Evolutionary conservation across 2,329 filamentous ascomycete genomes (phyloP).

Genomic region (Aspergillus tamarii): DNA sequence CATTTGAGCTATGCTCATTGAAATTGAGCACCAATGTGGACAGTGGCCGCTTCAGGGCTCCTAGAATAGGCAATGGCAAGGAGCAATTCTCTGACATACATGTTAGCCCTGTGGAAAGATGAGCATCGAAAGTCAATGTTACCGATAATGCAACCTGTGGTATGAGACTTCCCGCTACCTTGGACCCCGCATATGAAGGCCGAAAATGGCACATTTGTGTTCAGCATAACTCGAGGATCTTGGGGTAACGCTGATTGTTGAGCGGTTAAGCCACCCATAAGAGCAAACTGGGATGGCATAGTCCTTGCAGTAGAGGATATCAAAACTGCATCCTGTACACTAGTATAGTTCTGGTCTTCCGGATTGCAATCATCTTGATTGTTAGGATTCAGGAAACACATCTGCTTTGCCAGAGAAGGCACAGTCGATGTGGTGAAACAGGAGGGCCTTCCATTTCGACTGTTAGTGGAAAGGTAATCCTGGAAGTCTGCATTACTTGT

Average conservation of each 20-base stretch:
- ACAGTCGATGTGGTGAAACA: neutral
- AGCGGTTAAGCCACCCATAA: conserved; percentile 11
- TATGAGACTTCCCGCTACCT: conserved; percentile 65
- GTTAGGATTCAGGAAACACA: conserved; percentile 10
- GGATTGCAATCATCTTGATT: neutral
- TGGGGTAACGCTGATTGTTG: neutral
- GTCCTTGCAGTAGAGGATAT: conserved; percentile 11
- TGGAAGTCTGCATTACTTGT: conserved; percentile 5
- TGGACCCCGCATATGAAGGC: conserved; percentile 67
- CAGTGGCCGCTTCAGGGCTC: conserved; percentile 51
- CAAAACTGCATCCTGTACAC: conserved; percentile 12
- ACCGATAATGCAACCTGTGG: conserved; percentile 58
- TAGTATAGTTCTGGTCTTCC: neutral
- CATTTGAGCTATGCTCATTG: conserved; percentile 48
- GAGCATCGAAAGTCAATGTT: neutral
- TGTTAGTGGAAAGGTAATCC: neutral
- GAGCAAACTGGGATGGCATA: conserved; percentile 20
- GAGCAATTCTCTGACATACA: conserved; percentile 42
- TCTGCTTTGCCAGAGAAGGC: conserved; percentile 13
- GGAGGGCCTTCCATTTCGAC: too few species aligned
- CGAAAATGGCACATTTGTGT: conserved; percentile 51
- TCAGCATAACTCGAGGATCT: conserved; percentile 18
- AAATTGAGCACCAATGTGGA: conserved; percentile 62
- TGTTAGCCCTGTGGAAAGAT: conserved; percentile 1
- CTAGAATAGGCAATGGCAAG: conserved; percentile 37